Base-by-base conservation (phyloP, 192 early-diverging fungal species). In the Geosiphon pyriformis region DNA sequence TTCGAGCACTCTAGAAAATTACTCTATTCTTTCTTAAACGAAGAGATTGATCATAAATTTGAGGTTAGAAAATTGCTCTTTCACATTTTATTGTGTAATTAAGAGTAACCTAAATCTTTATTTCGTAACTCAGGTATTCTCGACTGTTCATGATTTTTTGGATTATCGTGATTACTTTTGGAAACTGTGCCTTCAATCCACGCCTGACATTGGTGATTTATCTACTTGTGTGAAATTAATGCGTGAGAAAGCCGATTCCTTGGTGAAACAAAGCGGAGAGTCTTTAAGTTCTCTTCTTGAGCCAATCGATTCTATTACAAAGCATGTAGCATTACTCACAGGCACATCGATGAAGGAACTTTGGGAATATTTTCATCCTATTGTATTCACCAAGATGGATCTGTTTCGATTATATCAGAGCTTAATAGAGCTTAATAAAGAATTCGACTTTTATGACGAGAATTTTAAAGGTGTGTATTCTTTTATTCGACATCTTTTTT, bases 81-180 rank as follows among this genome's bases (percentile, higher is more conserved):
- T 52, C 46, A 27, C 46, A 7, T 34, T 2, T 22, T 37, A 11
- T 61, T 61, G 17, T 61, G 2, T 47, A 11, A 15, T 29, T 20
- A 3, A 59, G n/a, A 46, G 11, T 46, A 10, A 20, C 27, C 15
- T 48, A 7, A 23, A 0, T 37, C 2, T 17, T 37, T 6, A 7
- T 30, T 6, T 31, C 17, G 18, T 57, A 30, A 68, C 20, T 49
- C 46, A 80, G 69, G 22, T 67, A 8, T 73, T 73, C 12, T 35
- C 66, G 10, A 2, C 37, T 0, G 46, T 83, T 29, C 70, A 80
- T 34, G 55, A 72, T 29, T 72, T 88, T 46, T 68, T 88, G 18
- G 84, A 84, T 56, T 67, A 77, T 52, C 75, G 77, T 35, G 74
- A 81, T 47, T 78, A 76, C 58, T 70, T 87, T 35, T 84, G 82